These are phyloP conservation scores for Nigrograna mackinnonii DNA, from an alignment of 2,329 filamentous ascomycete genomes.

Conservation along the genomic window DNA sequence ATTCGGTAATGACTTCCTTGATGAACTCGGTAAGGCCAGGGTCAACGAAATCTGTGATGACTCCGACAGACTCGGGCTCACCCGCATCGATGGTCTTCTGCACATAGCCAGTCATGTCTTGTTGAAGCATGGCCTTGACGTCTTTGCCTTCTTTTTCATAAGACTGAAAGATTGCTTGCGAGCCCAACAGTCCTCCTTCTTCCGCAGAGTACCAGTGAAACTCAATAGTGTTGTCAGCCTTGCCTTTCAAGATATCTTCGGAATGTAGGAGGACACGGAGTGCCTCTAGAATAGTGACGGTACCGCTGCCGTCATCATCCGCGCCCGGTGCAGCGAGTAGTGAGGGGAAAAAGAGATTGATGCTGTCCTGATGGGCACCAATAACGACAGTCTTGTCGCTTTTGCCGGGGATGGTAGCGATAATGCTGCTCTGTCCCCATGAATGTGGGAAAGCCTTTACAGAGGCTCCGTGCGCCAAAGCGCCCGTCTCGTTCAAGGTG, in stretches of 20 bases:
- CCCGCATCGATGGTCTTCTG: slow-evolving; percentile 82
- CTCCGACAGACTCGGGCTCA: slow-evolving; percentile 81
- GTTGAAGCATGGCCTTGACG: slow-evolving; percentile 95
- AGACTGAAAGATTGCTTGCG: slow-evolving; percentile 82
- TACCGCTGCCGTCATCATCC: slow-evolving; percentile 93
- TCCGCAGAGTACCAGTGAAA: slow-evolving; percentile 97
- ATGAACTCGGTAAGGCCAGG: slow-evolving; percentile 82
- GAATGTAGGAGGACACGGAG: slow-evolving; percentile 78
- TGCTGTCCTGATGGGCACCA: slow-evolving; percentile 80
- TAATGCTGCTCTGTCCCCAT: slow-evolving; percentile 90
- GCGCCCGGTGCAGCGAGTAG: slow-evolving; percentile 85
- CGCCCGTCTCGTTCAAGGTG: slow-evolving; percentile 72
- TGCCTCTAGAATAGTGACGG: slow-evolving; percentile 92
- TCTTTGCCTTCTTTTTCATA: slow-evolving; percentile 76
- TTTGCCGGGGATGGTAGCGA: slow-evolving; percentile 87
- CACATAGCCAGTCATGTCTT: slow-evolving; percentile 82
- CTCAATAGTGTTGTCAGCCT: slow-evolving; percentile 83
- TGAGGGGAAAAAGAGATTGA: slow-evolving; percentile 87
- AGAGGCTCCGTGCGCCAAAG: slow-evolving; percentile 65
- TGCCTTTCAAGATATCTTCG: slow-evolving; percentile 69
- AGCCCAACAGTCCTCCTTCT: slow-evolving; percentile 84
- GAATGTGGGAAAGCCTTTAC: slow-evolving; percentile 77
- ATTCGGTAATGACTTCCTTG: slow-evolving; percentile 83
- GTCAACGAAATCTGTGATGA: slow-evolving; percentile 92
- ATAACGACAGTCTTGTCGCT: slow-evolving; percentile 84